Evolutionary conservation across 73 alveolate genomes (phyloP), one percentile per base, ranked within the genome.

Genomic region (Paramecium octaurelia): DNA sequence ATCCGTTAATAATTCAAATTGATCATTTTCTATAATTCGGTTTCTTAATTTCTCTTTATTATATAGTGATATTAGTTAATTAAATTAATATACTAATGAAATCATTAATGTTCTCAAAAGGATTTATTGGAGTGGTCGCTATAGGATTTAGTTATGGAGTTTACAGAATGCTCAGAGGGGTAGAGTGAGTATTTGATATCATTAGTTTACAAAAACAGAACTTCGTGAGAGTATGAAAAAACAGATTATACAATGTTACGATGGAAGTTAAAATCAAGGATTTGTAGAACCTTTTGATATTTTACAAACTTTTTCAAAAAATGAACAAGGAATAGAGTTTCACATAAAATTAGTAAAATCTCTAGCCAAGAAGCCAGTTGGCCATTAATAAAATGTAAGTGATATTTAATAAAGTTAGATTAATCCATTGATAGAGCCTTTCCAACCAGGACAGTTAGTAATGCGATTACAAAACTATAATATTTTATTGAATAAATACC

Each of bases 401-500:
- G 29, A n/a, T 31, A 54, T 18, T 18, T 40, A 6, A 18, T 54
- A 54, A 20, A 18, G 18, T 4, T n/a, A 64, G 84, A 34, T 64
- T 9, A 64, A 73, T 73, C 87, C 87, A 20, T 40, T 73, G n/a
- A 36, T 40, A 36, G 36, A 34, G 11, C 87, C 87, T 9, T 73
- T 16, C n/a, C 4, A 73, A 36, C 87, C 60, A 29, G 87, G 87
- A 73, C 31, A 73, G 18, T 73, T 73, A 29, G 87, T 73, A 16
- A 73, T 73, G 87, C 7, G n/a, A n/a, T 31, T 73, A 4, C 10
- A 43, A 73, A 9, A 31, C 29, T 43, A 80, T 23, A 80, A 40
- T 80, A 20, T 80, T 16, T 44, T 80, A 46, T 46, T 80, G 43
- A 80, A 80, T 43, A 80, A 80, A 80, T 80, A 8, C 48, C 91